phyloP scores from a whole-genome alignment of 768 basidiomycete species.

The Trametes cingulata region DNA sequence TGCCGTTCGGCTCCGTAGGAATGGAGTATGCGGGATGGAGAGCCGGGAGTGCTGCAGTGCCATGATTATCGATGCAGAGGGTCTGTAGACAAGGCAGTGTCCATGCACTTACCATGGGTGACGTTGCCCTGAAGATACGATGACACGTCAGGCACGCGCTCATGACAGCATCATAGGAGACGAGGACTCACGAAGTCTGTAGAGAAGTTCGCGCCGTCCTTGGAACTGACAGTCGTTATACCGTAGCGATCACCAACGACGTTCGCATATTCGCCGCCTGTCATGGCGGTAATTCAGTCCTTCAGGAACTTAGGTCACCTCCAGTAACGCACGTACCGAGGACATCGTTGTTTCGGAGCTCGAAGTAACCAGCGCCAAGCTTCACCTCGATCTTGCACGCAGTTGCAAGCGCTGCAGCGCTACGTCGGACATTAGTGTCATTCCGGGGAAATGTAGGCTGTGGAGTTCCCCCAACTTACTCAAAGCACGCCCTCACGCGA shows the following conservation, averaged over 20 bases:
- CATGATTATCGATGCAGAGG: background rate
- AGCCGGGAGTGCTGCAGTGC: conserved; percentile 26
- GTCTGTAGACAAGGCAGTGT: background rate
- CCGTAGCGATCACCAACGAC: conserved; percentile 48
- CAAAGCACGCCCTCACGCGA: conserved; percentile 68
- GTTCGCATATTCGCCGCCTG: conserved; percentile 57
- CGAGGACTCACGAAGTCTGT: conserved; percentile 71
- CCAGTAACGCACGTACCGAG: conserved; percentile 25
- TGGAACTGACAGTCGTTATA: conserved; percentile 32
- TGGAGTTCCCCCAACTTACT: conserved; percentile 44
- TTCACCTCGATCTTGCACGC: conserved; percentile 35
- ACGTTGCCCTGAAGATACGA: conserved; percentile 61
- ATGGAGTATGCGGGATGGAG: conserved; percentile 43
- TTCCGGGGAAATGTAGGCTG: background rate
- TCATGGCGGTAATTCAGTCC: background rate
- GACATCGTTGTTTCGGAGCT: conserved; percentile 36
- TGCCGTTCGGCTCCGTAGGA: conserved; percentile 66
- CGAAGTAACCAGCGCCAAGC: conserved; percentile 30
- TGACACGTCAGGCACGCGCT: conserved; percentile 4
- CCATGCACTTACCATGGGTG: conserved; percentile 49
- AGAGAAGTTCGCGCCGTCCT: conserved; percentile 53
- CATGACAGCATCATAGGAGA: background rate
- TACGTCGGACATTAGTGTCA: conserved; percentile 32
- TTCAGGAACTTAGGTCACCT: too few relatives aligned
- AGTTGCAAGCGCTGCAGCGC: conserved; percentile 65